Percentiles rank a stretch among this genome's conserved stretches.
phyloP scores from a whole-genome alignment of 106 monocot genomes.

The Dendrobium chrysotoxum region DNA sequence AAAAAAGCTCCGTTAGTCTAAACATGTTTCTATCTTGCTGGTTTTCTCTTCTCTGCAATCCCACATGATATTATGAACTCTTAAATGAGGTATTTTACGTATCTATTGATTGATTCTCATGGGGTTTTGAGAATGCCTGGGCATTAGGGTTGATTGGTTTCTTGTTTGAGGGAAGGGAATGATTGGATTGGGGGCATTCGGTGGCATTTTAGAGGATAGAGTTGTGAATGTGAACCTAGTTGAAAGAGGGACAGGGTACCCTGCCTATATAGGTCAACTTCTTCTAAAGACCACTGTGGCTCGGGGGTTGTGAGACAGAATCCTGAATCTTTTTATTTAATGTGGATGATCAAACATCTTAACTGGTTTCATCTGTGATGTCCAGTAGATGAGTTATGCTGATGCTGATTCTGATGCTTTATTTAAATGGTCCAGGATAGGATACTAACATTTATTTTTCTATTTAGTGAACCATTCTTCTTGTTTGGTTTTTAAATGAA shows the following conservation, averaged over 20 bases:
- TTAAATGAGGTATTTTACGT: not conserved
- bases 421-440: not conserved
- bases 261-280: not conserved
- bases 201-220: not conserved
- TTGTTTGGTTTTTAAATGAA: conserved; percentile 1
- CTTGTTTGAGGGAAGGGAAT: too few species aligned
- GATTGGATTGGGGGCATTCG: not conserved
- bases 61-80: not conserved
- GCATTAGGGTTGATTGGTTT: too few species aligned
- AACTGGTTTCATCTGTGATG: too few species aligned
- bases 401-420: not conserved
- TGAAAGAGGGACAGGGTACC: not conserved
- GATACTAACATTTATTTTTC: not conserved
- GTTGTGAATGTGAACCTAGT: not conserved
- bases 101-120: too few species aligned
- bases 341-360: too few species aligned
- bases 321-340: too few species aligned
- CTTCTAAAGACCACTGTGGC: not conserved
- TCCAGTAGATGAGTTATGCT: too few species aligned
- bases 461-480: not conserved
- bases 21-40: not conserved
- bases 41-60: conserved; percentile 1
- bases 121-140: too few species aligned
- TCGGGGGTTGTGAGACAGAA: not conserved
- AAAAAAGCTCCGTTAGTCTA: not conserved